These are phyloP conservation scores for Amaranthus palmeri DNA, from an alignment of 148 eudicot genomes.

Conservation along the genomic window DNA sequence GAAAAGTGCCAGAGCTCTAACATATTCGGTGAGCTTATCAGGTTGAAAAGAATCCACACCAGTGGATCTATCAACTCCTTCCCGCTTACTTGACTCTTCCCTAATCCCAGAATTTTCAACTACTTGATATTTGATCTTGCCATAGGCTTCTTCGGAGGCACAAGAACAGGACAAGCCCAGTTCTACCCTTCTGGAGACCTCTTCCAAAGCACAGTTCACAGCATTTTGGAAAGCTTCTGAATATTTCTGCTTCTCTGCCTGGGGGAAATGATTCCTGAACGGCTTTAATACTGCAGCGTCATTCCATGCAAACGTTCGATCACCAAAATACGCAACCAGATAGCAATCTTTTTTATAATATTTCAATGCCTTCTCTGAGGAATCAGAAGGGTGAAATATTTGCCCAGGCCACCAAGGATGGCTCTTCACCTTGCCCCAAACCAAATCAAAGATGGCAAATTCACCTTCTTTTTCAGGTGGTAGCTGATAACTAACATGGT, in stretches of 20 bases:
- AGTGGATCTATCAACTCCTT: conserved; percentile 45
- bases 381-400: conserved; percentile 71
- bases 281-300: conserved; percentile 68
- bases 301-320: conserved; percentile 85
- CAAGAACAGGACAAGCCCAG: conserved; percentile 83
- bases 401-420: conserved; percentile 99
- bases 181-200: conserved; percentile 74
- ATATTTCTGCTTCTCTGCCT: conserved; percentile 68
- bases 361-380: conserved; percentile 88
- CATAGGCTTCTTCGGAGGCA: conserved; percentile 43
- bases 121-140: conserved; percentile 53
- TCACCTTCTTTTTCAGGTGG: conserved; percentile 55
- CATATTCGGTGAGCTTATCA: conserved; percentile 48
- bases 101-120: conserved; percentile 72
- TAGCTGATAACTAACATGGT: conserved; percentile 41
- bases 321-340: conserved; percentile 92
- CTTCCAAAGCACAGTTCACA: conserved; percentile 69
- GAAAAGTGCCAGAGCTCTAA: conserved; percentile 52
- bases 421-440: conserved; percentile 92
- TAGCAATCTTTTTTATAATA: conserved; percentile 64
- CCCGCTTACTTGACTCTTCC: conserved; percentile 50
- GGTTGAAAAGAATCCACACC: conserved; percentile 53
- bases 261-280: conserved; percentile 62
- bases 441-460: conserved; percentile 60
- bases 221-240: conserved; percentile 76